Base-by-base conservation (phyloP, 75 land plant genomes). In the Picea glauca region DNA sequence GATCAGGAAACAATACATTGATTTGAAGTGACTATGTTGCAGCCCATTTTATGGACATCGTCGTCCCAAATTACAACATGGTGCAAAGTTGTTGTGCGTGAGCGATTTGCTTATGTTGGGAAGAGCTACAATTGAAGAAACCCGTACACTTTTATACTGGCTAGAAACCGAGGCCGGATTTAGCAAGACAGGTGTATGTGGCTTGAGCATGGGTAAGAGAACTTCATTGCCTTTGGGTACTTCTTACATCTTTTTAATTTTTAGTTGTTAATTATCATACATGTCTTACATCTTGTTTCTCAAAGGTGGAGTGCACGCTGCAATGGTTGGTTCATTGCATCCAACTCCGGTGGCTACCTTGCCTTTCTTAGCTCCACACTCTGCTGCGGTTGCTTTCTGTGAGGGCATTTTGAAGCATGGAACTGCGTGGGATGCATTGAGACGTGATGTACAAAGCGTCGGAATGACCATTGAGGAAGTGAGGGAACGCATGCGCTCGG, bases 291-390 rank as follows among this genome's bases (percentile, higher is more conserved):
- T n/a, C 50, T n/a, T 72, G 15, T 68, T 21, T 79, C 58, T 58
- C 43, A 15, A 65, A 96, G 99, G 99, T 12, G 99, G 99, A 78
- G 99, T 96, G n/a, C 99, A 96, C 86, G 99, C 99, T 78, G 98
- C 99, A 5, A 96, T 96, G 99, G 99, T 96, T 81, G 99, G 99
- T 46, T 90, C 99, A 17, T 83, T 96, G 30, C 98, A 96, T 78
- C 95, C 92, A 58, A 92, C 91, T 7, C 98, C 98, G 17, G 73
- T 96, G 80, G 99, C 99, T 2, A 92, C 90, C 38, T 82, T 96
- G 67, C 99, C 99, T 56, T 94, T 96, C 66, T 83, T 96, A n/a
- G 86, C 99, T 56, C 99, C 99, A 67, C 99, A 96, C 76, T 96
- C 99, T 76, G 99, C 99, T 21, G 95, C 85, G 14, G 99, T 91